Conservation (phyloP, 768 basidiomycete species). For the Sporobolomyces phaffii region DNA sequence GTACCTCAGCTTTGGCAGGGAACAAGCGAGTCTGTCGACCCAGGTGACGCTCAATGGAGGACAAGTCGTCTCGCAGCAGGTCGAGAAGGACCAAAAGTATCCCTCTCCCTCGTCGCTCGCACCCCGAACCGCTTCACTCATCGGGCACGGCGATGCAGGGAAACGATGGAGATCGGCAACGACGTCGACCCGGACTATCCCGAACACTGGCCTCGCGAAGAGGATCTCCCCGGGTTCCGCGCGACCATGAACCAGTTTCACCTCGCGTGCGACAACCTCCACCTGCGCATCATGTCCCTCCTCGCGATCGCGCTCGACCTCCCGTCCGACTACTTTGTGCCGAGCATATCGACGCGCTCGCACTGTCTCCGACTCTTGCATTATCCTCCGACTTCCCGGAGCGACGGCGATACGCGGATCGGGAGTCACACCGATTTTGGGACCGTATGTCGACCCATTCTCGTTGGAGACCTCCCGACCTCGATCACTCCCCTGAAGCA, state of each 20-base stretch:
- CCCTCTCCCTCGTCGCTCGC: neutral
- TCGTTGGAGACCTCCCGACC: no score
- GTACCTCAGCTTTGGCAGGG: slow-evolving; percentile 16
- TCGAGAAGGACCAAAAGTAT: slow-evolving; percentile 10
- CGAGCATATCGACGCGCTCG: slow-evolving; percentile 18
- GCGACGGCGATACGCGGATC: slow-evolving; percentile 50
- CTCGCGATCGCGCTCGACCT: slow-evolving; percentile 54
- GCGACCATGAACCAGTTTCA: slow-evolving; percentile 35
- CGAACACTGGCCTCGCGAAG: slow-evolving; percentile 59
- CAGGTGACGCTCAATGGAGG: slow-evolving; percentile 7
- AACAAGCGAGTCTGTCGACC: slow-evolving; percentile 12
- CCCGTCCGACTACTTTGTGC: slow-evolving; percentile 51
- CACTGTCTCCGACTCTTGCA: slow-evolving; percentile 58
- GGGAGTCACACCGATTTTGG: slow-evolving; percentile 55
- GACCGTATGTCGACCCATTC: slow-evolving; percentile 49
- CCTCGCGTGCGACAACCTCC: slow-evolving; percentile 51
- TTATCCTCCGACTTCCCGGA: slow-evolving; percentile 51
- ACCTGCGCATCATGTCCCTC: slow-evolving; percentile 53
- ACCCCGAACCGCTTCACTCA: neutral
- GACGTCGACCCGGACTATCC: slow-evolving; percentile 52
- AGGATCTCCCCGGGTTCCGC: slow-evolving; percentile 55
- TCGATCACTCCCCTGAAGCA: neutral
- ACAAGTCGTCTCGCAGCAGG: neutral
- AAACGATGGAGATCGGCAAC: slow-evolving; percentile 53
- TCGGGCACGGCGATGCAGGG: neutral